phyloP scores from a whole-genome alignment of 2,329 filamentous ascomycete genomes.

The Furcasterigmium furcatum region DNA sequence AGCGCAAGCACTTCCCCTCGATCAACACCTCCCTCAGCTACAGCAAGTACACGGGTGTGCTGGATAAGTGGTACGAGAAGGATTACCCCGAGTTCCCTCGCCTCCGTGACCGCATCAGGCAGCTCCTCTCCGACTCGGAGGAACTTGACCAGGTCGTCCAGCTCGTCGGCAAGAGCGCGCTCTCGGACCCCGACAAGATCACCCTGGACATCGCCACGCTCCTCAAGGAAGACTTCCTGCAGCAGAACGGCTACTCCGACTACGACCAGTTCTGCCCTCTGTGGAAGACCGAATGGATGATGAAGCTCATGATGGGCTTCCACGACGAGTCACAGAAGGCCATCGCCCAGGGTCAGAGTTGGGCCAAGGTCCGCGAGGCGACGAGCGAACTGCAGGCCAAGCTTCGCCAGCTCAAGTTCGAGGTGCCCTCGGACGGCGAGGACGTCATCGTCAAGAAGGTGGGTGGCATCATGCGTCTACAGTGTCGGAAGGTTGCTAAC shows the following conservation, averaged over 20 bases:
- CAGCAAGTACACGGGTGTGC: constrained; percentile 87
- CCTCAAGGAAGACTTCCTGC: constrained; percentile 97
- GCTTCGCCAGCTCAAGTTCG: constrained; percentile 93
- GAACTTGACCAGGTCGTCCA: constrained; percentile 98
- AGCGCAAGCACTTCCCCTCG: constrained; percentile 98
- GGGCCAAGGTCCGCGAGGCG: constrained; percentile 88
- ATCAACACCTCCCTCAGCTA: constrained; percentile 95
- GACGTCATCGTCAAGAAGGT: constrained; percentile 82
- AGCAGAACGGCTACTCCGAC: constrained; percentile 98
- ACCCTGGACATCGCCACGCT: constrained; percentile 88
- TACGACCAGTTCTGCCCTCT: constrained; percentile 99
- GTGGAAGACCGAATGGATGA: constrained; percentile 99
- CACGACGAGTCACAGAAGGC: constrained; percentile 98
- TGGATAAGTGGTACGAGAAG: constrained; percentile 94
- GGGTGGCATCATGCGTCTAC: constrained; percentile 22
- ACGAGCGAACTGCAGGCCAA: constrained; percentile 83
- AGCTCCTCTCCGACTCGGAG: constrained; percentile 90
- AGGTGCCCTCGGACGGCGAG: constrained; percentile 83
- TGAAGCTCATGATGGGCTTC: constrained; percentile 98
- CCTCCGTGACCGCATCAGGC: constrained; percentile 88
- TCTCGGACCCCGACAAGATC: constrained; percentile 97
- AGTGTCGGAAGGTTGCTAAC: constrained; percentile 31
- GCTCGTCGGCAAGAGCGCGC: constrained; percentile 92
- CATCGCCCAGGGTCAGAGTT: constrained; percentile 83
- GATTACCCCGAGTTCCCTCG: constrained; percentile 91